Base-by-base conservation (phyloP, 805 yeast species). In the Yamadazyma nakazawae region DNA sequence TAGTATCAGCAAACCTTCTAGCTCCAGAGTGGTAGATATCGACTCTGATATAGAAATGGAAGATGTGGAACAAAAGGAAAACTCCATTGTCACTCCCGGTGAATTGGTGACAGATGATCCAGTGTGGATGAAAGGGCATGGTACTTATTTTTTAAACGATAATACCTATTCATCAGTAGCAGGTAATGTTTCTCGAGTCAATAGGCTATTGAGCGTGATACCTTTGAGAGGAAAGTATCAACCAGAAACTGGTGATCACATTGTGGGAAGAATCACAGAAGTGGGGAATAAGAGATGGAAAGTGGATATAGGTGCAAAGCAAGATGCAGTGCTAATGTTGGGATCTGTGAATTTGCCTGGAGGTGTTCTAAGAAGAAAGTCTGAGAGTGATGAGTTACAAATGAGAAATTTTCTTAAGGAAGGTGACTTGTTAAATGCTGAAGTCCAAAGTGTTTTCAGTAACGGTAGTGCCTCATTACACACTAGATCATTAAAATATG, bases 61-160 rank as follows among this genome's bases (percentile, higher is more conserved):
- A 1, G 78, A 72, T 37, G 62, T 41, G n/a, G 70, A 60, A 34
- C n/a, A 32, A n/a, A 16, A 32, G 13, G 25, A 37, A 34, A 24
- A 43, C 14, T 43, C 37, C 37, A 64, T 94, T 9, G 96, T 92
- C 16, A 89, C 97, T 1, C 99, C 99, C 0, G 99, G 99, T 9
- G 97, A 94, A 62, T 69, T 91, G 42, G 87, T 94, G n/a, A 94
- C 98, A 0, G 94, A 88, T 55, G 98, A 94, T 59, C 88, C 96
- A 6, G 78, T 84, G 2, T 94, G 98, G 97, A 94, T 94, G 99
- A 80, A 96, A 60, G 99, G 99, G 26, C 99, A 92, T 61, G 99
- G 99, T 5, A 94, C 98, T 0, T 94, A 89, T 63, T 80, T 84
- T 54, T 68, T 85, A 34, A 82, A 81, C 30, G 85, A 84, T 54